Evolutionary conservation across 768 basidiomycete genomes (phyloP).

Genomic region (Mycena sanguinolenta): DNA sequence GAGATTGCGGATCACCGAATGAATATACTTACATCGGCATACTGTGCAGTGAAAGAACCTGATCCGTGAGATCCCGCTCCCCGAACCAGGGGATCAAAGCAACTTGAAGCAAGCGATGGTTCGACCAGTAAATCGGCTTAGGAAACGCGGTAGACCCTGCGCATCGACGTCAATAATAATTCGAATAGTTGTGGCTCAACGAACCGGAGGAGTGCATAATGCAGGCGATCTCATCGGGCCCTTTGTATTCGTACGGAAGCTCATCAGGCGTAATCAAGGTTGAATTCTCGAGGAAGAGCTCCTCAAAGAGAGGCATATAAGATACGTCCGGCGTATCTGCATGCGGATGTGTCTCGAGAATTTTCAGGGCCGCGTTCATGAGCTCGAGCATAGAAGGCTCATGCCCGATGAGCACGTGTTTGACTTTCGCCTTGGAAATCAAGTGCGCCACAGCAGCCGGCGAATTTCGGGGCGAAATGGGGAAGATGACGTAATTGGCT

Average conservation of each 20-base stretch:
- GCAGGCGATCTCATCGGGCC: constrained; percentile 21
- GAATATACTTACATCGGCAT: too few relatives aligned
- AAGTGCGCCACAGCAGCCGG: constrained; percentile 56
- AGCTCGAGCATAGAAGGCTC: constrained; percentile 44
- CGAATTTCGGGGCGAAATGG: constrained; percentile 58
- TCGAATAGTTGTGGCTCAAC: not conserved
- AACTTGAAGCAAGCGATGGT: constrained; percentile 32
- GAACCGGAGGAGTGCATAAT: constrained; percentile 53
- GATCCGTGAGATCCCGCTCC: constrained; percentile 41
- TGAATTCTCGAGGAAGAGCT: constrained; percentile 31
- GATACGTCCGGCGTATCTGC: constrained; percentile 35
- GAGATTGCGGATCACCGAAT: too few relatives aligned
- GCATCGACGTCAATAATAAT: not conserved
- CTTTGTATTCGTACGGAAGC: constrained; percentile 28
- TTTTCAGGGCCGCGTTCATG: constrained; percentile 31
- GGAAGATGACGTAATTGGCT: constrained; percentile 51
- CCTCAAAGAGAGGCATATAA: constrained; percentile 37
- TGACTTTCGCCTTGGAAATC: constrained; percentile 35
- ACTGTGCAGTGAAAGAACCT: constrained; percentile 41
- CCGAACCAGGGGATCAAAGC: constrained; percentile 38
- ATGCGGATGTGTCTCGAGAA: constrained; percentile 31
- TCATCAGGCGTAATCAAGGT: constrained; percentile 13
- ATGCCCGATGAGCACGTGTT: constrained; percentile 43
- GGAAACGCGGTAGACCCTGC: constrained; percentile 47
- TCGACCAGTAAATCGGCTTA: constrained; percentile 39